Conservation (phyloP, 495 filamentous ascomycete genomes). For the Xylaria curta region DNA sequence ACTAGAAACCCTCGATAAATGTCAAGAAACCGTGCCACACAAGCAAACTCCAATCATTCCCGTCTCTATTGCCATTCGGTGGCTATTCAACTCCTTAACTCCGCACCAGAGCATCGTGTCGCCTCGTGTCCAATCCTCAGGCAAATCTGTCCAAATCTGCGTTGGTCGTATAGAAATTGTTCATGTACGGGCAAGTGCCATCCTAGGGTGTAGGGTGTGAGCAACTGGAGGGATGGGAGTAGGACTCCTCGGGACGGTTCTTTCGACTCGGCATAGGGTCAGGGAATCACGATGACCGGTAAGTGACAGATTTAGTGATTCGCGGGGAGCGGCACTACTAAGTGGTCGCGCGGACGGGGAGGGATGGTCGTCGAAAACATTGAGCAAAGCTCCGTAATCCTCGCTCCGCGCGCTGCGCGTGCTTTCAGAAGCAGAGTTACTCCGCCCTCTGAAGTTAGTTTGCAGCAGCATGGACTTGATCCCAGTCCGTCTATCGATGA, state of each 20-base stretch:
- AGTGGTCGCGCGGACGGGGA: neutral
- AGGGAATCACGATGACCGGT: slow-evolving; percentile 1
- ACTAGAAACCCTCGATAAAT: slow-evolving; percentile 8
- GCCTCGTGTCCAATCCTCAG: neutral
- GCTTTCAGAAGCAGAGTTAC: neutral
- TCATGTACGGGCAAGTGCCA: neutral
- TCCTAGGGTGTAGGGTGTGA: neutral
- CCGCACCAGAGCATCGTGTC: neutral
- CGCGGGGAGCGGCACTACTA: neutral
- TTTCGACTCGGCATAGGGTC: slow-evolving; percentile 9
- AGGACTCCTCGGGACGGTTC: neutral
- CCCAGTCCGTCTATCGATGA: slow-evolving; percentile 2
- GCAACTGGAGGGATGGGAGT: slow-evolving; percentile 6
- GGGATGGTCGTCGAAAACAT: neutral
- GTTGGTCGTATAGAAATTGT: neutral
- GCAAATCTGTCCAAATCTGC: neutral
- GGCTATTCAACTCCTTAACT: slow-evolving; percentile 20
- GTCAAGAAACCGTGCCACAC: neutral
- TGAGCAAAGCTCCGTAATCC: neutral
- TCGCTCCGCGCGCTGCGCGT: neutral
- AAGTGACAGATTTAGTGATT: neutral
- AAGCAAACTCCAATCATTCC: neutral
- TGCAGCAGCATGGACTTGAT: slow-evolving; percentile 22
- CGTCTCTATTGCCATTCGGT: neutral
- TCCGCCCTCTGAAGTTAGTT: slow-evolving; percentile 3